These are phyloP conservation scores for Chlorella sp. DNA, from an alignment of 139 green algal genomes.

Conservation along the genomic window DNA sequence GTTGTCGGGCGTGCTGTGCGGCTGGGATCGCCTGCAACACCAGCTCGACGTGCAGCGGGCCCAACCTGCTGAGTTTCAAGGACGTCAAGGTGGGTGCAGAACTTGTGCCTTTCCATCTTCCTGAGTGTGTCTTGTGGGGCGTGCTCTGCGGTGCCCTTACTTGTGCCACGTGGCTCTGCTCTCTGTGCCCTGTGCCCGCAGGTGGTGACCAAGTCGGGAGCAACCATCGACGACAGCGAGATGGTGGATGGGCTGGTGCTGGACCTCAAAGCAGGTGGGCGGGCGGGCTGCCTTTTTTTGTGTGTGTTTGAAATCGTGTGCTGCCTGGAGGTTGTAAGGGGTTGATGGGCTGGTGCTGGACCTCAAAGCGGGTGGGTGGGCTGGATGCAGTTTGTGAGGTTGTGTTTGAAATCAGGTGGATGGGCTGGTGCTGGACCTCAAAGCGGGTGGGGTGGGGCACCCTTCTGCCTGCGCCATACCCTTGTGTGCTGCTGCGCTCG, in stretches of 20 bases:
- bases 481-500: not conserved
- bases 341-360: not conserved
- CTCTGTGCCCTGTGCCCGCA: not conserved
- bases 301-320: not conserved
- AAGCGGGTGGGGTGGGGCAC: constrained; percentile 57
- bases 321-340: too few species aligned
- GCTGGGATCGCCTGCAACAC: too few species aligned
- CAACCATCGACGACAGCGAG: constrained; percentile 96
- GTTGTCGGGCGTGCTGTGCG: too few species aligned
- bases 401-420: too few species aligned
- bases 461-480: too few species aligned
- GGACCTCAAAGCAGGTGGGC: constrained; percentile 84
- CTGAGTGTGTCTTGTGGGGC: not conserved
- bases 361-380: too few species aligned
- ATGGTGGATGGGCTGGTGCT: constrained; percentile 97
- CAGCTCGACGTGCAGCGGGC: constrained; percentile 77
- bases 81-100: constrained; percentile 89
- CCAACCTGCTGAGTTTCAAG: constrained; percentile 88
- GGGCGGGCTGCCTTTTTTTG: not conserved
- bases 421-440: constrained; percentile 97
- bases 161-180: not conserved
- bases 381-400: too few species aligned
- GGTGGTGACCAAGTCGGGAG: constrained; percentile 89
- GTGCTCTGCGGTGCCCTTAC: too few species aligned
- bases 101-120: not conserved